Evolutionary conservation across 1,284 basidiomycete genomes (phyloP).

Genomic region (Phellopilus nigrolimitatus): DNA sequence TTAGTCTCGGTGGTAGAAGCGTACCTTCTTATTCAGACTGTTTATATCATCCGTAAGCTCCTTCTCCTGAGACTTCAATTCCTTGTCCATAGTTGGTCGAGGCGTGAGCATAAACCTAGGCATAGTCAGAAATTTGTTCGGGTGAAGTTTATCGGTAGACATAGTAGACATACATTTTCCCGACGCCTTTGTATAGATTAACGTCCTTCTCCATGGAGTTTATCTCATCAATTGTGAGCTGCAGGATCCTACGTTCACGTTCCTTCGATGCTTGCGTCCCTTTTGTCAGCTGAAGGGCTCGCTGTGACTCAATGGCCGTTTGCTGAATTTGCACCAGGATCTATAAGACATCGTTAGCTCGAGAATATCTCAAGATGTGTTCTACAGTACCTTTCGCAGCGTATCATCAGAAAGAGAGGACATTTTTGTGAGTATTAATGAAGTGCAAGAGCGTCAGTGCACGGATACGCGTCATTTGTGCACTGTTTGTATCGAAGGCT

Average conservation of each 20-base stretch:
- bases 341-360: slow-evolving; percentile 39
- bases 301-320: slow-evolving; percentile 77
- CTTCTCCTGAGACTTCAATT: slow-evolving; percentile 72
- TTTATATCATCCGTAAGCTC: slow-evolving; percentile 76
- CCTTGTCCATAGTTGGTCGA: slow-evolving; percentile 69
- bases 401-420: slow-evolving; percentile 81
- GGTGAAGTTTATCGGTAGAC: slow-evolving; percentile 2
- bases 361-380: slow-evolving; percentile 4
- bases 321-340: slow-evolving; percentile 88
- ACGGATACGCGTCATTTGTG: slow-evolving; percentile 21
- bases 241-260: slow-evolving; percentile 80
- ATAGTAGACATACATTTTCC: slow-evolving; percentile 72
- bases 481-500: background rate
- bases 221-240: slow-evolving; percentile 80
- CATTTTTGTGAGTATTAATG: slow-evolving; percentile 39
- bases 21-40: slow-evolving; percentile 75
- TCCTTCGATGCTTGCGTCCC: slow-evolving; percentile 79
- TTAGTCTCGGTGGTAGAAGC: slow-evolving; percentile 77
- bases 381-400: slow-evolving; percentile 65
- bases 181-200: slow-evolving; percentile 85
- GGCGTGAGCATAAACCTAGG: slow-evolving; percentile 87
- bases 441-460: background rate
- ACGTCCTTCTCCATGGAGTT: slow-evolving; percentile 58
- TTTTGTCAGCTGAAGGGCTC: slow-evolving; percentile 62
- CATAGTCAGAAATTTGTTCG: slow-evolving; percentile 11